Conservation (phyloP, 2,329 filamentous ascomycete genomes). For the Plenodomus tracheiphilus region DNA sequence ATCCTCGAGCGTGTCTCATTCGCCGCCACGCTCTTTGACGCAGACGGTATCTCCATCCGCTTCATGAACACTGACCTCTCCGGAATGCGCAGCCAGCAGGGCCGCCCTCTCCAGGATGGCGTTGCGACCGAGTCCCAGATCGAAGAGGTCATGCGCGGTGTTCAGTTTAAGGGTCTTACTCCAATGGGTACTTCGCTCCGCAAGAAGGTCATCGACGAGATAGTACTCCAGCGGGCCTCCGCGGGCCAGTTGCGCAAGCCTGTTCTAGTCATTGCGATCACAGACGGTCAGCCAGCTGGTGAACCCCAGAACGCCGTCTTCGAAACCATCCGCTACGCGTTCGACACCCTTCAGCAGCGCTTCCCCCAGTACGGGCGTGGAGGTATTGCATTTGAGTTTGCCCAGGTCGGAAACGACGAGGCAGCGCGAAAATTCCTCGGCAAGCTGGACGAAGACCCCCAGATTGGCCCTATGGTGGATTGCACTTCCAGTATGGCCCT, state of each 20-base stretch:
- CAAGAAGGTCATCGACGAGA: conserved; percentile 65
- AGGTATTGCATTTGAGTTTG: conserved; percentile 69
- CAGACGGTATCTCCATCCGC: conserved; percentile 68
- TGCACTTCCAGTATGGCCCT: conserved; percentile 66
- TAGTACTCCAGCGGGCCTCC: conserved; percentile 59
- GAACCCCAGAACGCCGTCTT: conserved; percentile 61
- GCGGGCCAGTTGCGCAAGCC: conserved; percentile 63
- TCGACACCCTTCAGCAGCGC: conserved; percentile 53
- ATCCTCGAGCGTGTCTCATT: conserved; percentile 66
- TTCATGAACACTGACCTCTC: conserved; percentile 67
- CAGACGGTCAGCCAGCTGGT: conserved; percentile 67
- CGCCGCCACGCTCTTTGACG: conserved; percentile 69
- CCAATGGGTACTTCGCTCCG: conserved; percentile 66
- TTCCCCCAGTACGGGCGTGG: conserved; percentile 56
- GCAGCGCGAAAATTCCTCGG: conserved; percentile 66
- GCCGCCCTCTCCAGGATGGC: conserved; percentile 53
- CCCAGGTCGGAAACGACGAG: conserved; percentile 69
- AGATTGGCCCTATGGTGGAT: conserved; percentile 64
- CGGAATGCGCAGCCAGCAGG: conserved; percentile 26
- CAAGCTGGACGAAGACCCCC: conserved; percentile 66
- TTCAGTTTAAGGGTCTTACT: conserved; percentile 67
- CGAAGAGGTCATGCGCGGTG: conserved; percentile 59
- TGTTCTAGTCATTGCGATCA: conserved; percentile 66
- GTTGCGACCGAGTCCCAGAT: conserved; percentile 63
- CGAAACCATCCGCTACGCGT: conserved; percentile 60